Evolutionary conservation across 495 filamentous ascomycete species (phyloP).

Genomic region (Tuber calosporum): DNA sequence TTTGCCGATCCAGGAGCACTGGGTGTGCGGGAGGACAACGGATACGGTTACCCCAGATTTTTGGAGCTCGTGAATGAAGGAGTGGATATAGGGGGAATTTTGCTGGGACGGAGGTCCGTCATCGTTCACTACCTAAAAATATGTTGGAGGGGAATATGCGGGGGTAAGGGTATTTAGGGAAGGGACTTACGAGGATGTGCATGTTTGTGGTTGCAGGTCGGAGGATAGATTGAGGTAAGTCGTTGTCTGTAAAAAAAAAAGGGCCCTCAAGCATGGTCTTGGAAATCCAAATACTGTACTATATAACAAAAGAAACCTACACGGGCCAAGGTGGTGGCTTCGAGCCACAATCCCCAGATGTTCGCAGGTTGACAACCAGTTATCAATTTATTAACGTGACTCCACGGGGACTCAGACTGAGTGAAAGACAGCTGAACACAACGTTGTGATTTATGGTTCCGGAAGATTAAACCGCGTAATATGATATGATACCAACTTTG

Average conservation of each 20-base stretch:
- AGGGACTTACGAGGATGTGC: conserved; percentile 18
- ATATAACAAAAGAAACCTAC: no score
- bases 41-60: conserved; percentile 71
- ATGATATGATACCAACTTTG: no score
- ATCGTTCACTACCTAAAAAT: conserved; percentile 72
- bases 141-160: neutral
- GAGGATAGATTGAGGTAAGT: neutral
- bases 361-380: no score
- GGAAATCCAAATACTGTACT: no score
- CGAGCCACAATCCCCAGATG: no score
- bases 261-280: no score
- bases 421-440: no score
- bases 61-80: conserved; percentile 71
- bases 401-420: no score
- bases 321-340: no score
- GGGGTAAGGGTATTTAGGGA: neutral
- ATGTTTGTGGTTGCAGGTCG: neutral
- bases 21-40: conserved; percentile 80
- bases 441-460: no score
- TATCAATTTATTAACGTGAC: no score
- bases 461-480: no score
- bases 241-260: neutral
- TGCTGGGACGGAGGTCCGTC: conserved; percentile 88
- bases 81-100: conserved; percentile 88
- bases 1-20: conserved; percentile 97